These are phyloP conservation scores for Arctium minus DNA, from an alignment of 129 eudicot genomes.

Conservation along the genomic window DNA sequence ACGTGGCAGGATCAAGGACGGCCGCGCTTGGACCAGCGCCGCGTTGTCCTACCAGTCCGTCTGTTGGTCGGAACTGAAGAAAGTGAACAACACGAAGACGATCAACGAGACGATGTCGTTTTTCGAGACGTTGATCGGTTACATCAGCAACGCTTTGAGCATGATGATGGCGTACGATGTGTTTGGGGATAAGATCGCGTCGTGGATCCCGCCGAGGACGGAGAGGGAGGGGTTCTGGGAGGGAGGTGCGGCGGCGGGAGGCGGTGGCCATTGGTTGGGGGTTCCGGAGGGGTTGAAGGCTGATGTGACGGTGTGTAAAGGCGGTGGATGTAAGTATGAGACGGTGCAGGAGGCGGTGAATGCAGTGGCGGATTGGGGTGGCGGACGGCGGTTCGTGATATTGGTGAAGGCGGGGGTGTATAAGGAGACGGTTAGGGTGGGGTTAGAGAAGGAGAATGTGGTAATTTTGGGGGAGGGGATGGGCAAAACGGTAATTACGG, in stretches of 20 bases:
- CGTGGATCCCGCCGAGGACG: slow-evolving; percentile 46
- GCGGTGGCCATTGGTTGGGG: slow-evolving; percentile 7
- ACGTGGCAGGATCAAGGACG: slow-evolving; percentile 45
- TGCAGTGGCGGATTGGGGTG: slow-evolving; percentile 30
- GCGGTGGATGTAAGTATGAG: slow-evolving; percentile 22
- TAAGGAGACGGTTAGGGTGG: slow-evolving; percentile 58
- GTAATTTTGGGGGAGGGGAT: slow-evolving; percentile 65
- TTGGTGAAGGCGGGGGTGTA: slow-evolving; percentile 52
- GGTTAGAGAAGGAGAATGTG: slow-evolving; percentile 49
- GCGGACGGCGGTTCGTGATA: slow-evolving; percentile 45
- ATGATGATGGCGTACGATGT: slow-evolving; percentile 38
- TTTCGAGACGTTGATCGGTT: slow-evolving; percentile 22
- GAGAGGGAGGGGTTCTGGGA: slow-evolving; percentile 67
- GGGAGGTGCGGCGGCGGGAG: neutral
- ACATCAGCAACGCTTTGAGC: slow-evolving; percentile 44
- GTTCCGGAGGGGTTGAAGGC: slow-evolving; percentile 27
- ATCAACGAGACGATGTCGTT: slow-evolving; percentile 28
- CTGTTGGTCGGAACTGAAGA: slow-evolving; percentile 32
- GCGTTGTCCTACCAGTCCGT: slow-evolving; percentile 41
- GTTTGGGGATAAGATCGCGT: slow-evolving; percentile 22
- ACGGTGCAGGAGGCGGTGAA: slow-evolving; percentile 63
- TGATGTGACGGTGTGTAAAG: slow-evolving; percentile 51
- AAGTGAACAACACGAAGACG: slow-evolving; percentile 18
- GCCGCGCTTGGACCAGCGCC: slow-evolving; percentile 57
- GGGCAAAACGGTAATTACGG: slow-evolving; percentile 73